Evolutionary conservation across 2,329 filamentous ascomycete species (phyloP).

Genomic region (Mollisia scopiformis): DNA sequence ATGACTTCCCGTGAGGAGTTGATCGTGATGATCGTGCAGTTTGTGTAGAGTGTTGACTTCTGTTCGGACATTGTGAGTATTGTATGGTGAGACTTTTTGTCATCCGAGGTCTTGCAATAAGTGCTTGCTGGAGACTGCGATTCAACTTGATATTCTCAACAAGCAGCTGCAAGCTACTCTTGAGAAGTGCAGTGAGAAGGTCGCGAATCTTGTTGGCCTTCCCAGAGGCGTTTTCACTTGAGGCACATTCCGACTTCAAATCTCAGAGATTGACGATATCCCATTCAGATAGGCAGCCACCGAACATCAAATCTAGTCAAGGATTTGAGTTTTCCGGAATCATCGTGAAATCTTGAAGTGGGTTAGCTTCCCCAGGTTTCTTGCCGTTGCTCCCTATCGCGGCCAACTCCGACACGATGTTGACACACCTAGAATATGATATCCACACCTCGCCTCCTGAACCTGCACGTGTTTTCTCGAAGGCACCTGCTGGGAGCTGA

Average conservation of each 20-base stretch:
- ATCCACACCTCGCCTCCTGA: not conserved
- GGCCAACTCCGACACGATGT: not conserved
- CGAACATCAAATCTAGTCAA: not conserved
- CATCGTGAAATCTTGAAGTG: not conserved
- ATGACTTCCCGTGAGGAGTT: conserved; percentile 48
- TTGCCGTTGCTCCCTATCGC: not conserved
- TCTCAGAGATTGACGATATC: not conserved
- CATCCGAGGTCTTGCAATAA: no score
- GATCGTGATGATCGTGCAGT: conserved; percentile 56
- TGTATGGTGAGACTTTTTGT: no score
- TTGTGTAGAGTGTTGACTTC: conserved; percentile 42
- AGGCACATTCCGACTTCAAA: not conserved
- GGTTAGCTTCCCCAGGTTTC: not conserved
- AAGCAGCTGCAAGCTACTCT: no score
- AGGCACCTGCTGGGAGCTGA: not conserved
- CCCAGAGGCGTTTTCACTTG: not conserved
- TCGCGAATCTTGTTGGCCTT: not conserved
- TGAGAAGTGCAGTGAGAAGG: not conserved
- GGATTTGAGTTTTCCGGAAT: not conserved
- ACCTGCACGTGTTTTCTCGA: no score
- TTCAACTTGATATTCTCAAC: no score
- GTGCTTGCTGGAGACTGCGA: no score
- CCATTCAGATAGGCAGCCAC: conserved; percentile 3
- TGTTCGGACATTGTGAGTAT: conserved; percentile 7
- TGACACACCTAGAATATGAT: not conserved